Evolutionary conservation across 805 yeast genomes (phyloP), one percentile per base, ranked within the genome.

Genomic region (Candida ovalis): DNA sequence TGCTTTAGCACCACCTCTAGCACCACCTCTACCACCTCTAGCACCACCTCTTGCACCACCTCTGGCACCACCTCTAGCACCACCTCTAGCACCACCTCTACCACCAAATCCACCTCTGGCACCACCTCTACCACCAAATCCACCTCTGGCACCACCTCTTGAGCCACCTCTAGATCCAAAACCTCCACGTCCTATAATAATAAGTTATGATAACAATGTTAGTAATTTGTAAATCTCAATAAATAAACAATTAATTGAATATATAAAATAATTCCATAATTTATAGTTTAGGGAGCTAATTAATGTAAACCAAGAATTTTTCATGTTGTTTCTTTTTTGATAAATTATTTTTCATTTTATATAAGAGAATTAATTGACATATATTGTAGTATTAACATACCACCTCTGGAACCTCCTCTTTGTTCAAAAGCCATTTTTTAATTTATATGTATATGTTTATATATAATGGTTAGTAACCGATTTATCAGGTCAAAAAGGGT

Each of bases 1-100:
- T 63, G 92, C 94, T 57, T 77, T 68, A 56, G 92, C 91, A 71
- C 94, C 95, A 58, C 91, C 92, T 53, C 82, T 61, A 64, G 87
- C 90, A 55, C 86, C 70, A 60, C 87, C 76, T 53, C 77, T 62
- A 44, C 88, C 82, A 51, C 86, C 82, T 50, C 81, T 70, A 41
- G 76, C 74, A 51, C 84, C 80, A 49, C 86, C 80, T 49, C 80
- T 66, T 46, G 78, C 78, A 39, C 86, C 80, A 51, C 82, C 68
- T 42, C 66, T 56, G 39, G 77, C 78, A 47, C 80, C 78, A 43
- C 80, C 78, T 45, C 81, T 72, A 47, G 74, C 70, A 52, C 78
- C 77, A 48, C 82, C 74, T 42, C 74, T 64, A 37, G 67, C 74
- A n/a, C 41, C 76, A 42, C 82, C 73, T 50, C 72, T 59, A 41